Percentiles rank a stretch among this genome's conserved stretches.
Evolutionary conservation across 352 stramenopile species (phyloP).

Genomic region (Phytophthora agathidicida): DNA sequence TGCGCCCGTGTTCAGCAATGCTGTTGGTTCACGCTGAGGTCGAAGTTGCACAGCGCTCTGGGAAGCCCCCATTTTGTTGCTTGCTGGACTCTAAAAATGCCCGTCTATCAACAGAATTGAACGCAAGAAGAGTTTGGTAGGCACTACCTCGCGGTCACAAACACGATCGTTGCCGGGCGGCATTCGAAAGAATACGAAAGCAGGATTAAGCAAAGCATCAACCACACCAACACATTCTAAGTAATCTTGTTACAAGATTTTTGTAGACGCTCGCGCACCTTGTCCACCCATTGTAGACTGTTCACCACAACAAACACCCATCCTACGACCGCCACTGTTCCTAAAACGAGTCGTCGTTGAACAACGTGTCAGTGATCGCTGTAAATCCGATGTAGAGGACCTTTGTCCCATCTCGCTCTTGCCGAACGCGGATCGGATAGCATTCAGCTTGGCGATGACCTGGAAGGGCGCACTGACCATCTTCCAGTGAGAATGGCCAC

Average conservation of each 20-base stretch:
- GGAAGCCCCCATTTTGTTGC: constrained; percentile 36
- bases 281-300: constrained; percentile 1
- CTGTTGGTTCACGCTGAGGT: constrained; percentile 36
- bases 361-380: constrained; percentile 57
- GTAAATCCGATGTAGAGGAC: constrained; percentile 79
- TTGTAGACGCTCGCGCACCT: not conserved
- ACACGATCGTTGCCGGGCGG: too few species aligned
- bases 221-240: too few species aligned
- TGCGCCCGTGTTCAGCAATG: constrained; percentile 47
- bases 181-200: too few species aligned
- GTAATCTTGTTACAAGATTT: constrained; percentile 2
- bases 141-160: too few species aligned
- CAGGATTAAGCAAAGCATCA: too few species aligned
- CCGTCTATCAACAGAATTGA: too few species aligned
- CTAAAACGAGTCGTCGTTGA: constrained; percentile 82
- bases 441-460: constrained; percentile 56
- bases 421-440: constrained; percentile 66
- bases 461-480: constrained; percentile 69
- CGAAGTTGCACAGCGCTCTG: constrained; percentile 38
- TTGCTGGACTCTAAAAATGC: constrained; percentile 15
- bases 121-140: too few species aligned
- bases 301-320: constrained; percentile 14
- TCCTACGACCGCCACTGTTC: not conserved
- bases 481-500: constrained; percentile 83
- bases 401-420: constrained; percentile 44